Conservation (phyloP, 2,329 filamentous ascomycete genomes). For the Botryosphaeria dothidea region DNA sequence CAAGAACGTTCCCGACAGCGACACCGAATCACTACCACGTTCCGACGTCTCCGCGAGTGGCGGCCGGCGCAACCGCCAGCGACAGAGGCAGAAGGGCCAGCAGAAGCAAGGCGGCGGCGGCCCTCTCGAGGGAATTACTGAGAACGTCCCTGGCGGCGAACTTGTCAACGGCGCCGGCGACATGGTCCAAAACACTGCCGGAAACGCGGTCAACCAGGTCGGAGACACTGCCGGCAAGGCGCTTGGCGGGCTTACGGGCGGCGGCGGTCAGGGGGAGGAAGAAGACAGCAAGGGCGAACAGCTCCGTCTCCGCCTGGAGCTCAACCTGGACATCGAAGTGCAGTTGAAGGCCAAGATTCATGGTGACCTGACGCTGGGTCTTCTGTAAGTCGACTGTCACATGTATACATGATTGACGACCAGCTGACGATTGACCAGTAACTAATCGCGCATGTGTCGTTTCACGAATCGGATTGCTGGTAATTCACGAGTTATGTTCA, state of each 20-base stretch:
- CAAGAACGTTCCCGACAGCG: conserved; percentile 45
- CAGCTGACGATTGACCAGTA: conserved; percentile 16
- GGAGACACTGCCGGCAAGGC: conserved; percentile 48
- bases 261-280: conserved; percentile 36
- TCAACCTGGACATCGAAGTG: conserved; percentile 64
- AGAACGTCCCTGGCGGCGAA: conserved; percentile 55
- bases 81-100: conserved; percentile 49
- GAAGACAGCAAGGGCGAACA: conserved; percentile 48
- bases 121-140: conserved; percentile 58
- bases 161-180: conserved; percentile 54
- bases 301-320: conserved; percentile 58
- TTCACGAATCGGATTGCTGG: background rate
- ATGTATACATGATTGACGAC: background rate
- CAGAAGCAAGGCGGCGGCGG: conserved; percentile 45
- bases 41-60: conserved; percentile 55
- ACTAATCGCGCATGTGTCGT: conserved; percentile 8
- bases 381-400: conserved; percentile 44
- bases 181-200: conserved; percentile 58
- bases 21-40: conserved; percentile 56
- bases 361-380: conserved; percentile 61
- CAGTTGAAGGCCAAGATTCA: conserved; percentile 67
- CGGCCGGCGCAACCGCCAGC: conserved; percentile 59
- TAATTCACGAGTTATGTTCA: conserved; percentile 12
- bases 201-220: conserved; percentile 51
- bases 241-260: conserved; percentile 49